Conservation (phyloP, 2,329 filamentous ascomycete species). For the Fusarium sp. region DNA sequence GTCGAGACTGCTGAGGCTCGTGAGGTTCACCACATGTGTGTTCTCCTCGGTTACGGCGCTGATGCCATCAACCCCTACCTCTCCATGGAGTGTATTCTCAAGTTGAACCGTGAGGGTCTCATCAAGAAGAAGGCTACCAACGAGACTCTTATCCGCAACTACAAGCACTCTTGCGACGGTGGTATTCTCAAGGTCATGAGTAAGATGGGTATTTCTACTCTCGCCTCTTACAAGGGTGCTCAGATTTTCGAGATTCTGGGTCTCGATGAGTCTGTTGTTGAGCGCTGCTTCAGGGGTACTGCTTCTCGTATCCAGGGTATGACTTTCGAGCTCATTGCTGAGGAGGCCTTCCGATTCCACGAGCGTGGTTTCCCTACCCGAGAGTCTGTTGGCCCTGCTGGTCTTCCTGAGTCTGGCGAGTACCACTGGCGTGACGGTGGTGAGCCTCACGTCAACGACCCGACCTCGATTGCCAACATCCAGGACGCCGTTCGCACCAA, state of each 20-base stretch:
- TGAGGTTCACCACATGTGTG: constrained; percentile 98
- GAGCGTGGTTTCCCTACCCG: constrained; percentile 91
- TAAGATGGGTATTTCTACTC: constrained; percentile 98
- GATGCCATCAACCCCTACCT: constrained; percentile 96
- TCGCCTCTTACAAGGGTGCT: constrained; percentile 96
- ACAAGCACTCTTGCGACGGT: constrained; percentile 95
- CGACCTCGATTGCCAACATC: constrained; percentile 93
- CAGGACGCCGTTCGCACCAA: constrained; percentile 96
- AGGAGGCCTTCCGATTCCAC: constrained; percentile 94
- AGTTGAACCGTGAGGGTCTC: constrained; percentile 92
- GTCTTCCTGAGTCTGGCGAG: constrained; percentile 91
- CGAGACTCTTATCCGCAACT: constrained; percentile 89
- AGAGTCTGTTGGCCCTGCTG: constrained; percentile 79
- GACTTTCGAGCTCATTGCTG: constrained; percentile 92
- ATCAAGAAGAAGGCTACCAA: constrained; percentile 90
- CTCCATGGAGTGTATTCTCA: constrained; percentile 95
- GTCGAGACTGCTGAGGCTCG: constrained; percentile 95
- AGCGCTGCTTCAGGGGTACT: constrained; percentile 94
- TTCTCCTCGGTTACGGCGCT: constrained; percentile 94
- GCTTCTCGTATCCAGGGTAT: constrained; percentile 94
- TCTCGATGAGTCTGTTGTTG: constrained; percentile 90
- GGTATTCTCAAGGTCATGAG: constrained; percentile 99
- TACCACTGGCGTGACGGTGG: constrained; percentile 99
- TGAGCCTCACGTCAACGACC: constrained; percentile 95
- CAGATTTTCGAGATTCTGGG: constrained; percentile 98